Conservation (phyloP, 768 basidiomycete genomes). For the Kwoniella sp. region DNA sequence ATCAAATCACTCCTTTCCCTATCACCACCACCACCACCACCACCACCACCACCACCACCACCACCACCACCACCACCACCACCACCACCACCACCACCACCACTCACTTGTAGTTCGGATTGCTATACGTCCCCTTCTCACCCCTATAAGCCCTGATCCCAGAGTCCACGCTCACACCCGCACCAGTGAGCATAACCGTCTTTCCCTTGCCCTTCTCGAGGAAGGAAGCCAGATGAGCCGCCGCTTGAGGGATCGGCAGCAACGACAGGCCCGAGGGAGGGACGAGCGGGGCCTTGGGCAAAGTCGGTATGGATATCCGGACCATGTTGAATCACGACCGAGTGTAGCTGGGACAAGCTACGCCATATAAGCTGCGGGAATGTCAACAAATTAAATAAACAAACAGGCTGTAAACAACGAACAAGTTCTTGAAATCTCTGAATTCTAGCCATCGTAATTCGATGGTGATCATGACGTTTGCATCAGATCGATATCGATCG, state of each 20-base stretch:
- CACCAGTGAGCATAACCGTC: slow-evolving; percentile 76
- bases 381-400: no score
- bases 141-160: slow-evolving; percentile 95
- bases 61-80: no score
- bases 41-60: no score
- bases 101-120: slow-evolving; percentile 56
- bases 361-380: no score
- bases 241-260: slow-evolving; percentile 38
- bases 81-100: neutral
- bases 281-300: slow-evolving; percentile 38
- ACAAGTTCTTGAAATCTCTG: no score
- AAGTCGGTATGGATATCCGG: slow-evolving; percentile 54
- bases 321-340: slow-evolving; percentile 20
- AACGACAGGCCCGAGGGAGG: slow-evolving; percentile 46
- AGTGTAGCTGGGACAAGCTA: no score
- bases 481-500: neutral
- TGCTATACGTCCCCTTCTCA: slow-evolving; percentile 64
- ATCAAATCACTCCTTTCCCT: neutral
- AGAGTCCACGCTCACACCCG: slow-evolving; percentile 92
- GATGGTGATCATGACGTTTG: slow-evolving; percentile 1
- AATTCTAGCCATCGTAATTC: neutral
- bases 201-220: slow-evolving; percentile 67
- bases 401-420: no score
- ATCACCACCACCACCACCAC: no score
- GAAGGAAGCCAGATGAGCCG: slow-evolving; percentile 59